These are phyloP conservation scores for Hortaea werneckii DNA, from an alignment of 2,329 filamentous ascomycete genomes.

Conservation along the genomic window DNA sequence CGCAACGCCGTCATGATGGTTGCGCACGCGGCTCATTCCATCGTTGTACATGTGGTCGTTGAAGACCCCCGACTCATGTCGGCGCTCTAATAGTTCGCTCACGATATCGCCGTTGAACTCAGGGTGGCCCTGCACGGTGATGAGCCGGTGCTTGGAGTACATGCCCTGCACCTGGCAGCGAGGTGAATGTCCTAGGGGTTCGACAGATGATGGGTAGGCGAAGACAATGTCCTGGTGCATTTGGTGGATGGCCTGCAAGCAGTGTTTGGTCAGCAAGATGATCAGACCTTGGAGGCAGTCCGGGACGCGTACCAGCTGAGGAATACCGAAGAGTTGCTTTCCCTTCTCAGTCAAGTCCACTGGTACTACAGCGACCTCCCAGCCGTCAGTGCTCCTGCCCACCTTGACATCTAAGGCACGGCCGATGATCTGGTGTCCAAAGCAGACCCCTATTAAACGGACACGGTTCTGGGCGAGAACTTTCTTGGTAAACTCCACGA, in stretches of 20 bases:
- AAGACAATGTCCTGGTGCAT: slow-evolving; percentile 77
- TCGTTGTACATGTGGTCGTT: slow-evolving; percentile 58
- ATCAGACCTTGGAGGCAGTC: not conserved
- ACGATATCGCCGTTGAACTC: slow-evolving; percentile 70
- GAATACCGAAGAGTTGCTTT: slow-evolving; percentile 58
- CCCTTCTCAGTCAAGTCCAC: slow-evolving; percentile 60
- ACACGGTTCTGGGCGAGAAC: slow-evolving; percentile 54
- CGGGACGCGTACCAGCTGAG: slow-evolving; percentile 45
- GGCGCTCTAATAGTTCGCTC: slow-evolving; percentile 53
- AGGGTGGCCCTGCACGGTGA: slow-evolving; percentile 78
- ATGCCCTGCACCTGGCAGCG: slow-evolving; percentile 70
- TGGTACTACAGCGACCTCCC: slow-evolving; percentile 70
- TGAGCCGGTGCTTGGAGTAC: slow-evolving; percentile 55
- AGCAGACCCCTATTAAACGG: slow-evolving; percentile 70
- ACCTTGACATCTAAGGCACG: slow-evolving; percentile 61
- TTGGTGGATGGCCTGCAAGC: slow-evolving; percentile 58
- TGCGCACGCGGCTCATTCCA: slow-evolving; percentile 53
- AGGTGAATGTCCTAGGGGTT: slow-evolving; percentile 54
- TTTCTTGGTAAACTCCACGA: slow-evolving; percentile 57
- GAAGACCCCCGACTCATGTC: slow-evolving; percentile 60
- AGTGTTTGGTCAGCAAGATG: not conserved
- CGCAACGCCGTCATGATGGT: slow-evolving; percentile 68
- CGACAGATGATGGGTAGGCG: slow-evolving; percentile 50
- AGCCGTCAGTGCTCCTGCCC: slow-evolving; percentile 56
- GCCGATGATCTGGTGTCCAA: slow-evolving; percentile 77